Conservation (phyloP, 768 basidiomycete genomes). For the Lactifluus piperatus region DNA sequence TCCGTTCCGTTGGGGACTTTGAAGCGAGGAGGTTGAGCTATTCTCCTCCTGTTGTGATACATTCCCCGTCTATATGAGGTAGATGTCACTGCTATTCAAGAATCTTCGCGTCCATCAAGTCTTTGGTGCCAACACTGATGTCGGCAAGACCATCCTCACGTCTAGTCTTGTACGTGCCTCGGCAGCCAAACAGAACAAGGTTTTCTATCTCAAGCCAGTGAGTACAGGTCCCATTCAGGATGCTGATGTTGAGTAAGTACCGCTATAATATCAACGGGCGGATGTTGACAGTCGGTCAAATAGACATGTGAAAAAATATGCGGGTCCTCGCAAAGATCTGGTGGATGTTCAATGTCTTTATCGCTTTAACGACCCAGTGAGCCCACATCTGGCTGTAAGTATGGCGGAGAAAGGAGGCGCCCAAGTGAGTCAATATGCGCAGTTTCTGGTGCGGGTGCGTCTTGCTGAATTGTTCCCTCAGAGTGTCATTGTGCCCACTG, state of each 20-base stretch:
- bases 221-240: conserved; percentile 77
- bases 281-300: not conserved
- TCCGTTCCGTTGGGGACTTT: not conserved
- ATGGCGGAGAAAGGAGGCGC: conserved; percentile 32
- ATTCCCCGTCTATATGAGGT: not conserved
- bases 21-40: not conserved
- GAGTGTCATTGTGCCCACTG: conserved; percentile 39
- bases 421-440: conserved; percentile 23
- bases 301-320: conserved; percentile 61
- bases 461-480: not conserved
- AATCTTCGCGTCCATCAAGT: conserved; percentile 83
- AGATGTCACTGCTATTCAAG: conserved; percentile 78
- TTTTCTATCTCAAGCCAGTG: conserved; percentile 81
- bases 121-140: conserved; percentile 94
- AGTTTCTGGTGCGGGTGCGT: not conserved
- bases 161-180: conserved; percentile 78
- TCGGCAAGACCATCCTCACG: conserved; percentile 89
- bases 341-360: conserved; percentile 67
- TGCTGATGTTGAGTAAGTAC: conserved; percentile 69
- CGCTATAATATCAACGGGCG: not conserved
- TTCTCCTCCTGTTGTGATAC: not conserved
- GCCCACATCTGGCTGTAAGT: conserved; percentile 81
- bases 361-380: conserved; percentile 82
- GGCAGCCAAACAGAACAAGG: conserved; percentile 41
- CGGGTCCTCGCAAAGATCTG: conserved; percentile 31